These are phyloP conservation scores for Cryptosporidium baileyi DNA, from an alignment of 169 alveolate genomes.

Conservation along the genomic window DNA sequence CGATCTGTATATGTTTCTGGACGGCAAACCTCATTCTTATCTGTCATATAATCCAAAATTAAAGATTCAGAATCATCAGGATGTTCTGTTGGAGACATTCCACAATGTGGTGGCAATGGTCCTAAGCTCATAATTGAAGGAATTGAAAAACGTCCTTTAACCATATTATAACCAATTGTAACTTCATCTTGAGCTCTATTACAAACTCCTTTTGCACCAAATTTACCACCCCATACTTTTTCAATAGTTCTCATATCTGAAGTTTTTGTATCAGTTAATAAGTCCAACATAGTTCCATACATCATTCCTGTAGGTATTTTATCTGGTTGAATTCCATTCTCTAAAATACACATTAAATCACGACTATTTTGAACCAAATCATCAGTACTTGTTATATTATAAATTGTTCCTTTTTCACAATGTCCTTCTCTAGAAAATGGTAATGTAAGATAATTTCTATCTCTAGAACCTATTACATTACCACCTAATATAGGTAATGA, in stretches of 20 bases:
- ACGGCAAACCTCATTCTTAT: conserved; percentile 48
- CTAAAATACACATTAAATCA: conserved; percentile 63
- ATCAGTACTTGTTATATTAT: conserved; percentile 41
- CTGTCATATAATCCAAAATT: conserved; percentile 65
- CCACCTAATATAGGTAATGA: conserved; percentile 53
- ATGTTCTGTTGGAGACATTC: conserved; percentile 29
- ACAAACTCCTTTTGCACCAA: conserved; percentile 46
- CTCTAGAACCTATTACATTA: not conserved
- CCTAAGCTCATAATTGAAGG: conserved; percentile 43
- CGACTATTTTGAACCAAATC: conserved; percentile 34
- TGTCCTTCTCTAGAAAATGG: conserved; percentile 68
- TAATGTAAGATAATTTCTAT: not conserved
- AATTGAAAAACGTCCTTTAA: conserved; percentile 26
- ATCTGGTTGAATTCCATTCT: conserved; percentile 32
- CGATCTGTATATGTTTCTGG: conserved; percentile 24
- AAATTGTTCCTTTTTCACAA: conserved; percentile 65
- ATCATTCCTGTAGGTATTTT: conserved; percentile 44
- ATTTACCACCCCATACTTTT: conserved; percentile 53
- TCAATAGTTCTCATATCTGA: conserved; percentile 13
- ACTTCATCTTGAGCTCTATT: conserved; percentile 30
- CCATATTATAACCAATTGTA: conserved; percentile 46
- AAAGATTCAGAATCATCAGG: conserved; percentile 51
- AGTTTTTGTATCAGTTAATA: conserved; percentile 20
- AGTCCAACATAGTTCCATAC: conserved; percentile 61
- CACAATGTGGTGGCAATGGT: conserved; percentile 34